Base-by-base conservation (phyloP, 768 basidiomycete genomes). In the Mycena venus region DNA sequence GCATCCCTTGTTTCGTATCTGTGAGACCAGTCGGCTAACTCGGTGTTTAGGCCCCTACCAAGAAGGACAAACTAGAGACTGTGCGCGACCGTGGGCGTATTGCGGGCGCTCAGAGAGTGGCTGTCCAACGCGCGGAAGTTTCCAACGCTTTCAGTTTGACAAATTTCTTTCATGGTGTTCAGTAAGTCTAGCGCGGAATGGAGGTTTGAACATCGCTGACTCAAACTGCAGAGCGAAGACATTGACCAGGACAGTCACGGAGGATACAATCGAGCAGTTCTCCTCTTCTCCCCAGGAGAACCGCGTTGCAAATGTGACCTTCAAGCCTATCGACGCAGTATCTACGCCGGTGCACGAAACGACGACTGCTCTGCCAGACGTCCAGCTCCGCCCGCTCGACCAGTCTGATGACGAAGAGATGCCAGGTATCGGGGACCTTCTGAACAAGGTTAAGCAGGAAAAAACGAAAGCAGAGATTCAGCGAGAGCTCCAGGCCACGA, bases 1-100 rank as follows among this genome's bases (percentile, higher is more conserved):
- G 10, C 7, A 2, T 21, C 42, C 34, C 21, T 34, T n/a, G 15
- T 19, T 6, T 11, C 29, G 15, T 27, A 31, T 29, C 32, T 8
- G 8, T 29, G 62, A n/a, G 31, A 40, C 23, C 19, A 14, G 23
- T 14, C 23, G 23, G 15, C 34, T 3, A 67, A 62, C 53, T 5
- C 55, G 31, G 25, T 59, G 31, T 63, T 32, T 62, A 77, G 75
- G 72, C 75, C 19, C 75, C 75, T 12, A 77, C 75, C 53, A 73
- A 77, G 72, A 77, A 77, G 21, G 75, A 77, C 34, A 44, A 40
- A 38, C 61, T 55, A n/a, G 75, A 77, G 53, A 77, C 75, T 14
- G 21, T 63, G 14, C 68, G 68, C 14, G 75, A 77, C 23, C 75
- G 75, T 21, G 72, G 72, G 4, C 75, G 75, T 27, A 65, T 77